Evolutionary conservation across 108 stramenopile genomes (phyloP), one percentile per base, ranked within the genome.

Genomic region (Pseudonitzschia pungens): DNA sequence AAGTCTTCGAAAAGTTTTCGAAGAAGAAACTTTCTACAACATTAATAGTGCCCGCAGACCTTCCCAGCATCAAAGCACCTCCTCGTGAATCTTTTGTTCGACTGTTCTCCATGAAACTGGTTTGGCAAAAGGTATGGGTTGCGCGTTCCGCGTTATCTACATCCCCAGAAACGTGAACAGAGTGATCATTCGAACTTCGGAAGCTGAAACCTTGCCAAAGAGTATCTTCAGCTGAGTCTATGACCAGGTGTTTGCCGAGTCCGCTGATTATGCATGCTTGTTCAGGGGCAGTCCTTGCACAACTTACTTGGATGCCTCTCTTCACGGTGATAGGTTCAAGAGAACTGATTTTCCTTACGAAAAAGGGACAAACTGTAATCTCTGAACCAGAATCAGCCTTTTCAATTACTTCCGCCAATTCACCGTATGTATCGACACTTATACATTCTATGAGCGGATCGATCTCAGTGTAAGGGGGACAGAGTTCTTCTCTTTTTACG

Each of bases 51-150:
- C 74, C 74, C 15, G 74, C 32, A 28, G 31, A 40, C 18, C 20
- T n/a, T 20, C 68, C 54, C 20, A 66, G 44, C 74, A 75, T 75
- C 22, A 75, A 68, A 43, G 67, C 74, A 16, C 74, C 74, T 20
- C 74, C 74, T 53, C 74, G 60, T 11, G 72, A 31, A 40, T 65
- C 64, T 40, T 65, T 20, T 18, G n/a, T n/a, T 4, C 64, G 64
- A 41, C 32, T 36, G 40, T 33, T 65, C n/a, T 65, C 42, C 41
- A 65, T 65, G 36, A 65, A 65, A 65, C 64, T 65, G 31, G 33
- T 65, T 24, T 65, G 64, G 31, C 64, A 65, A 65, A 65, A 65
- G 42, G 64, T 65, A 41, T 65, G 64, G 18, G 64, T 43, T 21
- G 64, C 64, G 40, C 5, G 24, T 24, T 65, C 64, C 20, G 64